These are phyloP conservation scores for Sporobolomyces roseus DNA, from an alignment of 768 basidiomycete species.

Conservation along the genomic window DNA sequence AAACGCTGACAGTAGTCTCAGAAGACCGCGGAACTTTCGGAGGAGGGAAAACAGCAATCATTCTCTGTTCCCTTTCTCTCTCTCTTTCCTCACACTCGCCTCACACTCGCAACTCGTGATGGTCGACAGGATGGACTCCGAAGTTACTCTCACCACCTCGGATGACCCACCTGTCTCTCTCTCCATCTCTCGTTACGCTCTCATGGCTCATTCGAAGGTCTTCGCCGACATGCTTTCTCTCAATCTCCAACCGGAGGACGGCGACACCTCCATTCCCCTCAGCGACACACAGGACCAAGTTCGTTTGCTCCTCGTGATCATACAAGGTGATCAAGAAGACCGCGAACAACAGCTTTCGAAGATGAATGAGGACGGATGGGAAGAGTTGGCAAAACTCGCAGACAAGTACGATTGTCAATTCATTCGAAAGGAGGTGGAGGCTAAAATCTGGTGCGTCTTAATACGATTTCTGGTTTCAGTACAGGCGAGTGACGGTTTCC, in stretches of 20 bases:
- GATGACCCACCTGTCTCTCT: conserved; percentile 15
- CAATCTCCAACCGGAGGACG: background rate
- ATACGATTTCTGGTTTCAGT: background rate
- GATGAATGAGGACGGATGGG: background rate
- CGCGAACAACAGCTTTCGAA: background rate
- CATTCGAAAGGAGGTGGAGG: background rate
- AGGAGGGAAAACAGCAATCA: background rate
- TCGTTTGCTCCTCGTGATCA: background rate
- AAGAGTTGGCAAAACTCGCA: background rate
- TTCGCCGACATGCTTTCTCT: conserved; percentile 20
- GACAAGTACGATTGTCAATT: background rate
- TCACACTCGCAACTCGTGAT: background rate
- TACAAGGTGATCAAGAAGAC: background rate
- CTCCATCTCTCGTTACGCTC: background rate
- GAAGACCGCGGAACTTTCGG: background rate
- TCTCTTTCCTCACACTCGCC: background rate
- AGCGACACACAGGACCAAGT: background rate
- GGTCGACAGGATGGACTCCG: background rate
- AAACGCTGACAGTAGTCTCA: too few relatives aligned
- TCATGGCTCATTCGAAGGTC: conserved; percentile 6
- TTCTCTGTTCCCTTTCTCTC: background rate
- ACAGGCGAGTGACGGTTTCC: background rate
- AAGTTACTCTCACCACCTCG: background rate
- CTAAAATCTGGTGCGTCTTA: background rate
- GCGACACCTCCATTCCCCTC: background rate